Conservation (phyloP, 257 asterid genomes). For the Solanum clarkiae region DNA sequence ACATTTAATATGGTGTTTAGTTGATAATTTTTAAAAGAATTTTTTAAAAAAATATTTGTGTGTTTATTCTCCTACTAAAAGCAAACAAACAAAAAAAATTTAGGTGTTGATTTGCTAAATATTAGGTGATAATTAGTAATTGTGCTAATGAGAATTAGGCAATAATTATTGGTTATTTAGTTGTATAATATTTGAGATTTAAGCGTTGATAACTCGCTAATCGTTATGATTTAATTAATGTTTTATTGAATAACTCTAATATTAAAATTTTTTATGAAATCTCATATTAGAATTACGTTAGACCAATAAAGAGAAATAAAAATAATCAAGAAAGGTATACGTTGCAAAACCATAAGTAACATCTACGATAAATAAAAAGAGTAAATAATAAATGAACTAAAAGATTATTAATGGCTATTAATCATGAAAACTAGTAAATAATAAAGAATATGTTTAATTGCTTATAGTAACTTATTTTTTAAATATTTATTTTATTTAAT, state of each 20-base stretch:
- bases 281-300: too few species aligned
- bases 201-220: not conserved
- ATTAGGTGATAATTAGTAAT: not conserved
- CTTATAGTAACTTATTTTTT: too few species aligned
- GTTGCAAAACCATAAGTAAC: not conserved
- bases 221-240: too few species aligned
- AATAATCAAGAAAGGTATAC: too few species aligned
- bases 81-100: not conserved
- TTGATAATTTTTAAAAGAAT: not conserved
- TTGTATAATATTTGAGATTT: not conserved
- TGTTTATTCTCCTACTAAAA: not conserved
- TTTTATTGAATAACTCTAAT: too few species aligned
- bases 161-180: not conserved
- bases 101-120: not conserved
- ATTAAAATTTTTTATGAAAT: too few species aligned
- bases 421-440: not conserved
- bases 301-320: not conserved
- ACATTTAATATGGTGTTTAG: not conserved
- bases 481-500: too few species aligned
- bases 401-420: not conserved
- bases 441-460: too few species aligned
- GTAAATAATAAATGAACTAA: not conserved
- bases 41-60: too few species aligned
- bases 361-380: too few species aligned
- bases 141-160: not conserved